Evolutionary conservation across 1,284 basidiomycete species (phyloP).

Genomic region (Irpex rosettiformis): DNA sequence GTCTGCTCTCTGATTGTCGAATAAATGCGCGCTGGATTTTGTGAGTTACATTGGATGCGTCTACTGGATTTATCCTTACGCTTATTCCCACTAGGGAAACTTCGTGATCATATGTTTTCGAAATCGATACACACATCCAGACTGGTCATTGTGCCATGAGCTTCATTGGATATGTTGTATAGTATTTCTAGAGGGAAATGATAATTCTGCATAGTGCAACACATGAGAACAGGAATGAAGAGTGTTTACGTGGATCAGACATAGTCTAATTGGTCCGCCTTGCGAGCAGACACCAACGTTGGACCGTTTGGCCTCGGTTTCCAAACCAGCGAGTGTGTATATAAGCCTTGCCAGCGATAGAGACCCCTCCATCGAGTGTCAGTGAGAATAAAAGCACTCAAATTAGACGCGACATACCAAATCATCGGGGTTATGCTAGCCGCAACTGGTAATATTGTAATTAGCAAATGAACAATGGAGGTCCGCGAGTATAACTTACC

Average conservation of each 20-base stretch:
- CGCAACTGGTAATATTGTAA: background rate
- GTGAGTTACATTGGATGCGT: background rate
- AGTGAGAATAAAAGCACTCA: background rate
- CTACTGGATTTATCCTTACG: background rate
- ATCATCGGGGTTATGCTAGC: constrained; percentile 2
- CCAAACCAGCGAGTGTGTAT: constrained; percentile 2
- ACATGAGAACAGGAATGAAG: too few relatives aligned
- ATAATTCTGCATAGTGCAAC: too few relatives aligned
- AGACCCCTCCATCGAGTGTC: background rate
- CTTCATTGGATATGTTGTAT: too few relatives aligned
- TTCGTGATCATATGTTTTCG: too few relatives aligned
- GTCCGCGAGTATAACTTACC: background rate
- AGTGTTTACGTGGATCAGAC: background rate
- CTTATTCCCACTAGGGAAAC: too few relatives aligned
- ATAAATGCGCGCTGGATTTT: background rate
- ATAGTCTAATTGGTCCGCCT: background rate
- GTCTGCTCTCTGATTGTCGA: constrained; percentile 11
- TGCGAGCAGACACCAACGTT: background rate
- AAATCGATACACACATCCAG: too few relatives aligned
- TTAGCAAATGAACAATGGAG: background rate
- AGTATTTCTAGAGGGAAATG: too few relatives aligned
- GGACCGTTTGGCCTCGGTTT: background rate
- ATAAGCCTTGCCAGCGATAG: constrained; percentile 5
- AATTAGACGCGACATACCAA: background rate
- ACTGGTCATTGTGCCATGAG: too few relatives aligned